Base-by-base conservation (phyloP, 2,329 filamentous ascomycete genomes). In the Colletotrichum horii region DNA sequence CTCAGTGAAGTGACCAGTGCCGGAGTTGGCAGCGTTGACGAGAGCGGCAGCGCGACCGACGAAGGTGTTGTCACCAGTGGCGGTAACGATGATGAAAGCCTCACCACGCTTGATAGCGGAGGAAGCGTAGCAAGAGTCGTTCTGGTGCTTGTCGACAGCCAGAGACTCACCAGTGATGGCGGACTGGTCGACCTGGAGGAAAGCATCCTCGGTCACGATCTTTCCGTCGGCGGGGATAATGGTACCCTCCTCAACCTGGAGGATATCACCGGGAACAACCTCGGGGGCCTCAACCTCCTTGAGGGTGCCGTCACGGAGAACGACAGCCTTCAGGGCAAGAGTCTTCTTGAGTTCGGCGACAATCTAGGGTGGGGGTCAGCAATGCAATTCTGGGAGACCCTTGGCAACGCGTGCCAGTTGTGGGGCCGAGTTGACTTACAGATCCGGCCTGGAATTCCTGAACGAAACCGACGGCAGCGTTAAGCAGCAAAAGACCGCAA, bases 261-360 rank as follows among this genome's bases (percentile, higher is more conserved):
- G 90, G 81, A 98, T 96, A 88, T 98, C 95, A 85, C 95, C 95
- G 79, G 95, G 95, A 77, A 98, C 95, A 78, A 98, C 94, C 80
- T 96, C 93, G 69, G 94, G 91, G 77, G 95, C 94, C 87, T 96
- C 94, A 77, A 97, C 89, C 85, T 98, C 95, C 85, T 92, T 91
- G 77, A 96, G 90, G 73, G 90, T 89, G 77, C 93, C 94, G 83
- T 96, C 94, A 89, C 96, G 94, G 83, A 97, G 91, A 80, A 97
- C 95, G 60, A 95, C 93, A 83, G 95, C 95, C 90, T 96, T 97
- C 66, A 97, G 91, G 73, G 95, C 95, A 52, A 97, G 91, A 70
- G 94, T 96, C 88, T 97, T 96, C 89, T 97, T 97, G 82, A 98
- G 87, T 84, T 97, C 95, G 65, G 96, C 95, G 86, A 98, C 95